A percentile compares a stretch with the other conserved stretches of the same genome.
These are phyloP conservation scores for Boletus sensibilis DNA, from an alignment of 768 basidiomycete genomes.

Conservation along the genomic window DNA sequence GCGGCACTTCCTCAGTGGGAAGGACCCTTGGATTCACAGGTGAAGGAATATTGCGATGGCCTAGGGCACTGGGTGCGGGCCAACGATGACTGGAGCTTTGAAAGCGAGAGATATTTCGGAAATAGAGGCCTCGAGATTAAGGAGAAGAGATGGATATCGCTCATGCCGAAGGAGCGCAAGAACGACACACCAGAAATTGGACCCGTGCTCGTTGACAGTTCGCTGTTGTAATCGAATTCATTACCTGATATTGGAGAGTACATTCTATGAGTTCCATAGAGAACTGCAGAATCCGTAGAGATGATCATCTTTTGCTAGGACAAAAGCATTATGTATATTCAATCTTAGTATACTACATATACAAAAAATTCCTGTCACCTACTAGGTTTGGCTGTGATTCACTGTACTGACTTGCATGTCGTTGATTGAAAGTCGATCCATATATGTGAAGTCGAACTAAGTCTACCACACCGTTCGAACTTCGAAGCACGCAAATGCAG, in stretches of 20 bases:
- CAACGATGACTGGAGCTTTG: conserved; percentile 9
- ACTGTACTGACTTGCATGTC: too few relatives aligned
- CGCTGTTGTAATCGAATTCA: neutral
- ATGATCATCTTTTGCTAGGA: neutral
- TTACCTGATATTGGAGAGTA: neutral
- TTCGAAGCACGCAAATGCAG: too few relatives aligned
- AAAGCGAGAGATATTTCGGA: conserved; percentile 8
- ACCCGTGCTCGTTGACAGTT: conserved; percentile 3
- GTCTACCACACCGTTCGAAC: neutral
- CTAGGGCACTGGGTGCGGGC: conserved; percentile 48
- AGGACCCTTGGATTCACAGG: conserved; percentile 39
- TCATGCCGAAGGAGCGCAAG: conserved; percentile 4
- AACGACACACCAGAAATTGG: neutral
- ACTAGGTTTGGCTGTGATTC: too few relatives aligned
- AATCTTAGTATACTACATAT: too few relatives aligned
- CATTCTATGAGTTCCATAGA: neutral
- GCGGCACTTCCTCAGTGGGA: conserved; percentile 40
- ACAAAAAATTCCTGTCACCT: too few relatives aligned
- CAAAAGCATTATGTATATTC: too few relatives aligned
- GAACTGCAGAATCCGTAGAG: neutral
- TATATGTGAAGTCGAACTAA: too few relatives aligned
- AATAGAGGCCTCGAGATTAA: conserved; percentile 4
- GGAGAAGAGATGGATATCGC: conserved; percentile 7
- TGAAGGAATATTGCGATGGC: conserved; percentile 44
- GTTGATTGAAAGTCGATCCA: too few relatives aligned